phyloP scores from a whole-genome alignment of 2,329 filamentous ascomycete genomes.

The Didymella arachidicola region DNA sequence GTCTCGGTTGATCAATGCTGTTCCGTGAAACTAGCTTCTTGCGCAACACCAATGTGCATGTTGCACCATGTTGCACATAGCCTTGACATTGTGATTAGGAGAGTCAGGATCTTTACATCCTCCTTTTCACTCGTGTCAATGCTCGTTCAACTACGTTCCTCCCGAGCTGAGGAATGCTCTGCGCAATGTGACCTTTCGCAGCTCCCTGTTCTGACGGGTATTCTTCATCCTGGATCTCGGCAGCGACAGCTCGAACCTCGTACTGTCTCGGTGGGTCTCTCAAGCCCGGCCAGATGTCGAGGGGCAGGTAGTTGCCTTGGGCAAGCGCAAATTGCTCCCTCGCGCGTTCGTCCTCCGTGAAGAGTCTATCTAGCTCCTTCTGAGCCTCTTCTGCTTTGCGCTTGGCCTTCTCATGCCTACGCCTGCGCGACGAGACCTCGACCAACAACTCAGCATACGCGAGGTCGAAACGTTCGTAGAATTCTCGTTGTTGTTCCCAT shows the following conservation, averaged over 20 bases:
- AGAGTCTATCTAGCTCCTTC: constrained; percentile 76
- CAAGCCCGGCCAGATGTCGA: constrained; percentile 81
- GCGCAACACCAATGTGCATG: not conserved
- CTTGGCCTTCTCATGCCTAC: constrained; percentile 76
- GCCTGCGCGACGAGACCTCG: constrained; percentile 78
- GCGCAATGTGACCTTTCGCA: constrained; percentile 24
- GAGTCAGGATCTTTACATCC: constrained; percentile 34
- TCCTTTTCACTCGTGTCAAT: constrained; percentile 46
- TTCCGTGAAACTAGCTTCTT: not conserved
- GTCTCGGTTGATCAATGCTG: not conserved
- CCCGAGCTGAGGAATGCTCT: constrained; percentile 47
- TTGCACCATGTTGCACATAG: not conserved
- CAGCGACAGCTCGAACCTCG: constrained; percentile 39
- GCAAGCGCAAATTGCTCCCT: constrained; percentile 81
- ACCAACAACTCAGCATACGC: constrained; percentile 86
- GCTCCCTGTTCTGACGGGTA: constrained; percentile 24
- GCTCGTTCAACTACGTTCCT: constrained; percentile 48
- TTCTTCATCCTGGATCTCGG: constrained; percentile 27
- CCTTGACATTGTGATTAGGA: not conserved
- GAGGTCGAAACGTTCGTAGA: constrained; percentile 85
- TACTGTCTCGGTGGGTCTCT: constrained; percentile 47
- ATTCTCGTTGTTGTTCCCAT: constrained; percentile 77
- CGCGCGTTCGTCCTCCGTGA: constrained; percentile 73
- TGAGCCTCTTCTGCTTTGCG: constrained; percentile 79
- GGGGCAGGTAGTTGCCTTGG: constrained; percentile 84